Conservation (phyloP, 345 rosid species). For the Pistacia vera region DNA sequence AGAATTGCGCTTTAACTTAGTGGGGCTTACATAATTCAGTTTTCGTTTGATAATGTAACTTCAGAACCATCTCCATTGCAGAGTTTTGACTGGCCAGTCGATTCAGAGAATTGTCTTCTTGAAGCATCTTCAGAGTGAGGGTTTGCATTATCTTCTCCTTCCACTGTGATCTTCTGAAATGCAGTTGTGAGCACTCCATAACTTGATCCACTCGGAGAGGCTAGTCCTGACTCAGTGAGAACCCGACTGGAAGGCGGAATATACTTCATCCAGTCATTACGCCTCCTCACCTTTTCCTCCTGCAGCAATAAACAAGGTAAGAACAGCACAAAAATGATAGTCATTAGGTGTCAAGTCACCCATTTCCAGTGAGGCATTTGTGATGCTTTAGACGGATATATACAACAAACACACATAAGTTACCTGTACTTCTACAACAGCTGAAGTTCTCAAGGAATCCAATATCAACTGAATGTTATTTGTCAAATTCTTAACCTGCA, state of each 20-base stretch:
- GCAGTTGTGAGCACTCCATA: slow-evolving; percentile 32
- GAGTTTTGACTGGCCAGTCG: slow-evolving; percentile 8
- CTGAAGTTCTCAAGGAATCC: slow-evolving; percentile 61
- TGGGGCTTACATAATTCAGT: slow-evolving; percentile 7
- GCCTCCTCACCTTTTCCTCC: slow-evolving; percentile 62
- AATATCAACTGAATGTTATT: slow-evolving; percentile 52
- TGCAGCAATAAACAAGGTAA: slow-evolving; percentile 20
- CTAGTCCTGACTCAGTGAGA: slow-evolving; percentile 27
- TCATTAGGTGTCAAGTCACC: background rate
- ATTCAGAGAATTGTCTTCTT: slow-evolving; percentile 13
- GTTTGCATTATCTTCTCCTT: slow-evolving; percentile 21
- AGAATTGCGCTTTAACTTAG: background rate
- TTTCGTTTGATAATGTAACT: slow-evolving; percentile 5
- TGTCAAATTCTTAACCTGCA: slow-evolving; percentile 69
- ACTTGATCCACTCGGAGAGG: slow-evolving; percentile 27
- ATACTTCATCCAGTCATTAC: slow-evolving; percentile 59
- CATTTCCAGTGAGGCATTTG: background rate
- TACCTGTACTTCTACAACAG: slow-evolving; percentile 77
- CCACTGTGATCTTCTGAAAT: slow-evolving; percentile 37
- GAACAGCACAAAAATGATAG: background rate
- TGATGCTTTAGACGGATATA: background rate
- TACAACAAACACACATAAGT: background rate
- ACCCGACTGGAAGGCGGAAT: slow-evolving; percentile 20
- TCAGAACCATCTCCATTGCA: slow-evolving; percentile 21
- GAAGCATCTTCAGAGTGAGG: slow-evolving; percentile 7